Evolutionary conservation across 352 stramenopile species (phyloP).

Genomic region (Pythium coloratum): DNA sequence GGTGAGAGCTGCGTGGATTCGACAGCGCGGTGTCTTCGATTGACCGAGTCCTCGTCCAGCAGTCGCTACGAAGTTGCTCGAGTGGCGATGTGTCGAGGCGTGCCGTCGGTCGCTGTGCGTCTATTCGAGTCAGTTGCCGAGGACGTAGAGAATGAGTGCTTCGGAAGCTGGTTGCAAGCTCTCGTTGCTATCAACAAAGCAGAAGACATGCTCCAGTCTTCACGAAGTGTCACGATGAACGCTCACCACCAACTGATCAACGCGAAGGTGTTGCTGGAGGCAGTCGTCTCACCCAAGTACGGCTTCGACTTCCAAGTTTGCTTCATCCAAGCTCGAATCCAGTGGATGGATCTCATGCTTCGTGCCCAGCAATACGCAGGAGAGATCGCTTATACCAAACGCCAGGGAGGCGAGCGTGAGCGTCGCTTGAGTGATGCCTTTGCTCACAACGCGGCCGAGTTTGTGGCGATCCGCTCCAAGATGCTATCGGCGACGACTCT

Average conservation of each 20-base stretch:
- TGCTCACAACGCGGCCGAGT: background rate
- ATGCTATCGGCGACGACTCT: background rate
- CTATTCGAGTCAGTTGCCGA: conserved; percentile 31
- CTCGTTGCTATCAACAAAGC: conserved; percentile 37
- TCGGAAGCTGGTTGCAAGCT: conserved; percentile 47
- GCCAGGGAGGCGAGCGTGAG: background rate
- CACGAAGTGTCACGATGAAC: background rate
- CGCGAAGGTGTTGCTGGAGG: conserved; percentile 35
- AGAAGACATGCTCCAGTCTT: conserved; percentile 27
- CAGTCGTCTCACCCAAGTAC: conserved; percentile 36
- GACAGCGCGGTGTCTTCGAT: background rate
- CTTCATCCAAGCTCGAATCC: conserved; percentile 36
- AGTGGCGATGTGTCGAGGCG: conserved; percentile 40
- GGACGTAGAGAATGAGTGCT: conserved; percentile 39
- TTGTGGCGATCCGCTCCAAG: conserved; percentile 6
- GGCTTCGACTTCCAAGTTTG: conserved; percentile 48
- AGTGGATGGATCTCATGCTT: conserved; percentile 46
- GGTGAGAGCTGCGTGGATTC: too few species aligned
- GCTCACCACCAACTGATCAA: conserved; percentile 13
- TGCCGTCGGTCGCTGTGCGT: conserved; percentile 29
- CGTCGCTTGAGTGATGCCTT: background rate
- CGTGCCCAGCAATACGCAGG: conserved; percentile 46
- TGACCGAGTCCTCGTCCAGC: conserved; percentile 31
- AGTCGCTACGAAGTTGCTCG: conserved; percentile 52
- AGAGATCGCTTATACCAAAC: conserved; percentile 37